A percentile compares a stretch with the other conserved stretches of the same genome.
These are phyloP conservation scores for Rhodotorula toruloides DNA, from an alignment of 768 basidiomycete species.

Conservation along the genomic window DNA sequence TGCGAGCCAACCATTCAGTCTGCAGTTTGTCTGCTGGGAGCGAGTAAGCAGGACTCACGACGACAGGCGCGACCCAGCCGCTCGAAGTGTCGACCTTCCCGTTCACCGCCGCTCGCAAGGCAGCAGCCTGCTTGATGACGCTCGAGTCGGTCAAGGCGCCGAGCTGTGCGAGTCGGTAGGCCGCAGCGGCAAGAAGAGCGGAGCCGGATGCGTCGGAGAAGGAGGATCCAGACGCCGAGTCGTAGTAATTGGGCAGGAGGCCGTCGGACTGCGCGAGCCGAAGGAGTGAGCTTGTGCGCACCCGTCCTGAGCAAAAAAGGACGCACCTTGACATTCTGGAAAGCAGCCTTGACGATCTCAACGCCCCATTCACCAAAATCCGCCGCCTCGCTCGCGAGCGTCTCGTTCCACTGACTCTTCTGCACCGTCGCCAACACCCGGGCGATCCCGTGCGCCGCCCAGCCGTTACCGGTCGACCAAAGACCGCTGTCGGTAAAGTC, in stretches of 20 bases:
- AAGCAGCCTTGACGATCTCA: slow-evolving; percentile 39
- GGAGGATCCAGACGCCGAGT: slow-evolving; percentile 51
- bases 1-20: slow-evolving; percentile 61
- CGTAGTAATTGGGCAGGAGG: slow-evolving; percentile 65
- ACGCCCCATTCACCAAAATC: slow-evolving; percentile 43
- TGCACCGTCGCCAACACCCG: slow-evolving; percentile 72
- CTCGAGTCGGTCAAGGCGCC: slow-evolving; percentile 46
- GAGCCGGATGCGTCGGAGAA: slow-evolving; percentile 72
- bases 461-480: slow-evolving; percentile 45
- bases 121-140: slow-evolving; percentile 14
- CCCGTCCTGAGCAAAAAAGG: too few species aligned
- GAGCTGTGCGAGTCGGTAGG: slow-evolving; percentile 63
- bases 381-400: slow-evolving; percentile 38
- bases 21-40: slow-evolving; percentile 47
- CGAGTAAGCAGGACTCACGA: slow-evolving; percentile 5
- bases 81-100: slow-evolving; percentile 9
- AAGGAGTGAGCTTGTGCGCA: too few species aligned
- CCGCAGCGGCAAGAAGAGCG: slow-evolving; percentile 67
- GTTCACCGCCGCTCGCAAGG: slow-evolving; percentile 46
- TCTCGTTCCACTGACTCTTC: slow-evolving; percentile 53
- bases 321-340: slow-evolving; percentile 30
- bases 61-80: slow-evolving; percentile 32
- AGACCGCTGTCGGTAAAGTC: slow-evolving; percentile 60
- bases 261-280: slow-evolving; percentile 23
- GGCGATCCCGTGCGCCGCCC: slow-evolving; percentile 58